A percentile compares a stretch with the other conserved stretches of the same genome.
Conservation (phyloP, 2,329 filamentous ascomycete species). For the Aspergillus ustus region DNA sequence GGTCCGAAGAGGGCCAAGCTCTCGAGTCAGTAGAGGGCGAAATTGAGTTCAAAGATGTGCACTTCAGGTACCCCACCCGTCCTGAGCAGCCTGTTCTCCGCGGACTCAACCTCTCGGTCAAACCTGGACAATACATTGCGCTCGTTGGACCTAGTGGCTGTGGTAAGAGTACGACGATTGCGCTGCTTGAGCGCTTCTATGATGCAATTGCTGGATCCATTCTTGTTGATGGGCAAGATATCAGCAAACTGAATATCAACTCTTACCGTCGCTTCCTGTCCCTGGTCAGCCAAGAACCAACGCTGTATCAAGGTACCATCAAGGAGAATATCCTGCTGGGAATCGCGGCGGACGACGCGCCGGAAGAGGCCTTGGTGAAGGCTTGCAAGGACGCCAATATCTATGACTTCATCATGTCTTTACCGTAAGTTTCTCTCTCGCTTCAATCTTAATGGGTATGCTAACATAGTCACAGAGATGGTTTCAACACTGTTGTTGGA, state of each 20-base stretch:
- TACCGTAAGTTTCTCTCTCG: constrained; percentile 60
- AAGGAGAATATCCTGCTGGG: constrained; percentile 88
- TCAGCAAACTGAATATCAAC: constrained; percentile 79
- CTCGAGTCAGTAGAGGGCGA: constrained; percentile 71
- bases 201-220: constrained; percentile 81
- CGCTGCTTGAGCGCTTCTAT: constrained; percentile 91
- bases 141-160: constrained; percentile 94
- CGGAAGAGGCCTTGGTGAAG: constrained; percentile 73
- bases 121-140: constrained; percentile 61
- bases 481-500: constrained; percentile 83
- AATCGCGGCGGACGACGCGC: constrained; percentile 66
- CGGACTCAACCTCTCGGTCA: constrained; percentile 67
- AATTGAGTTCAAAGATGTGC: constrained; percentile 88
- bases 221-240: constrained; percentile 80
- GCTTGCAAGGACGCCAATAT: constrained; percentile 92
- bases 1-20: constrained; percentile 70
- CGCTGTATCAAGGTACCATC: constrained; percentile 90
- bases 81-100: constrained; percentile 90
- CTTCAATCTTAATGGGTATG: neutral
- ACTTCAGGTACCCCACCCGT: constrained; percentile 91
- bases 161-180: constrained; percentile 92
- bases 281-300: constrained; percentile 92
- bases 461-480: constrained; percentile 57
- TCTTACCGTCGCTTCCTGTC: constrained; percentile 83
- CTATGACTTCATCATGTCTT: constrained; percentile 84